Base-by-base conservation (phyloP, 306 rosid species). In the Psophocarpus tetragonolobus region DNA sequence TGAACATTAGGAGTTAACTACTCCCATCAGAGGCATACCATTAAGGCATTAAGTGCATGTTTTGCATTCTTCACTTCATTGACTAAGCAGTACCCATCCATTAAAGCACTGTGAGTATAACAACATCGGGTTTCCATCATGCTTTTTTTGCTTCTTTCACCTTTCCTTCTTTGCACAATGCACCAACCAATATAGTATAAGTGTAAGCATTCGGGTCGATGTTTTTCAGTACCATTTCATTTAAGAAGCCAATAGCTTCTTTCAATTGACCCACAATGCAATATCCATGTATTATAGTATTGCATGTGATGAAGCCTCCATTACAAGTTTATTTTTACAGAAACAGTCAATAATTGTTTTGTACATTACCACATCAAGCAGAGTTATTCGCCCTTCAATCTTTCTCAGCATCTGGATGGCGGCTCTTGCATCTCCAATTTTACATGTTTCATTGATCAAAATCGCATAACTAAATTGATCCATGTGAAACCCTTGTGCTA, bases 31-130 rank as follows among this genome's bases (percentile, higher is more conserved):
- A 1, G 2, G 14, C 80, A 80, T 74, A 6, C 1, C 6, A 10
- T 14, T 33, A 7, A 33, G 6, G 13, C 13, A 39, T 8, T 41
- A 30, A 77, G 63, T 9, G 67, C 18, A 29, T 68, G 10, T 23
- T 7, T 5, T 15, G 84, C 82, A 3, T 41, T 45, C 7, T 32
- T 24, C 14, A 73, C n/a, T 8, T 73, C 7, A 20, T 45, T 57
- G 1, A 42, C 42, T 21, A 60, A 21, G 47, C 29, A 60, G 9
- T 78, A 79, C 10, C 87, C 84, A 71, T 84, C 56, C 39, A 75
- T 61, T 12, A 80, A 24, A 3, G 68, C 1, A 36, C 2, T 75
- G 48, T 80, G 71, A 3, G 74, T 76, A 18, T 76, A 18, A 84
- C 54, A 7, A 39, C 10, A 58, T 76, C 0, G 3, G 71, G 78